phyloP scores from a whole-genome alignment of 2,329 filamentous ascomycete species.

The Teratosphaeria zuluensis region DNA sequence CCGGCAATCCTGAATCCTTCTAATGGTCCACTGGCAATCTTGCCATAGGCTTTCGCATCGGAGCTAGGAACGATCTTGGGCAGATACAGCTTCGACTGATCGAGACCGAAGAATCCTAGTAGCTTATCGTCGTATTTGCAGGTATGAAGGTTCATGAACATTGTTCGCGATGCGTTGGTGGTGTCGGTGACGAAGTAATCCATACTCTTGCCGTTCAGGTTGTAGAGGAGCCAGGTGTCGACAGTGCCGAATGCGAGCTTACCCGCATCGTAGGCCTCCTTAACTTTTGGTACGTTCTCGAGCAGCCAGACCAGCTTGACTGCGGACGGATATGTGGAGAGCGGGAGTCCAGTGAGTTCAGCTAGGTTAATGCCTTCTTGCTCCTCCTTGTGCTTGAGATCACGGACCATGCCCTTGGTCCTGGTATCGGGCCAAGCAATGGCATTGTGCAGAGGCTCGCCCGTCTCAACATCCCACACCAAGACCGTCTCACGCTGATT shows the following conservation, averaged over 20 bases:
- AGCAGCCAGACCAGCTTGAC: conserved; percentile 77
- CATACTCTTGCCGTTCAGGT: conserved; percentile 61
- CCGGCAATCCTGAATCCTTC: conserved; percentile 67
- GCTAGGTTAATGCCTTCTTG: conserved; percentile 53
- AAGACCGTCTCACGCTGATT: conserved; percentile 81
- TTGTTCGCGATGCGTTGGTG: conserved; percentile 80
- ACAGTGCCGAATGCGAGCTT: conserved; percentile 76
- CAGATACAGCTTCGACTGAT: conserved; percentile 57
- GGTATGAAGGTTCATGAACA: conserved; percentile 86
- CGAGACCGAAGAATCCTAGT: conserved; percentile 68
- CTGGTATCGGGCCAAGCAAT: conserved; percentile 84
- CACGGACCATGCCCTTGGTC: conserved; percentile 63
- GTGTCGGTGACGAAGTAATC: conserved; percentile 70
- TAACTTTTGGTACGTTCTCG: conserved; percentile 57
- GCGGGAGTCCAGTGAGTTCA: conserved; percentile 63
- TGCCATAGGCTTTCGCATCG: conserved; percentile 61
- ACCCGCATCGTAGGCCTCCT: conserved; percentile 62
- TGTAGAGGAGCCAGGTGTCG: conserved; percentile 76
- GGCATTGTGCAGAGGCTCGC: conserved; percentile 68
- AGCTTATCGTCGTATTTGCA: conserved; percentile 68
- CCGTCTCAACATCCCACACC: conserved; percentile 73
- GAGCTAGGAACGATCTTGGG: conserved; percentile 75
- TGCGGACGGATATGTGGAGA: conserved; percentile 78
- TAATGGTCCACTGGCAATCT: conserved; percentile 55
- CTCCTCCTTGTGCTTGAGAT: conserved; percentile 56